Evolutionary conservation across 306 rosid species (phyloP).

Genomic region (Castanea crenata): DNA sequence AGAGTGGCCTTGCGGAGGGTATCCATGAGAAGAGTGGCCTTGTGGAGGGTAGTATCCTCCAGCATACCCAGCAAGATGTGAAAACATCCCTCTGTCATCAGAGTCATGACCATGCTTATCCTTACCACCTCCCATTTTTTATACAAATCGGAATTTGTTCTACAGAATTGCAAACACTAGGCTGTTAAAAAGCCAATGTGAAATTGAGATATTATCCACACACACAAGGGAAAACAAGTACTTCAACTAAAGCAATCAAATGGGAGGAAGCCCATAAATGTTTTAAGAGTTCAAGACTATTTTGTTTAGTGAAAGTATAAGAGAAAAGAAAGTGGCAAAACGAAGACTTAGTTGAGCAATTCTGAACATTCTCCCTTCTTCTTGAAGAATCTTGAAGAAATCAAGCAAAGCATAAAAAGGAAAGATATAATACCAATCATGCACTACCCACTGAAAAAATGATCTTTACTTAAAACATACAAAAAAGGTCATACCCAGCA

Average conservation of each 20-base stretch:
- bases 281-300: neutral
- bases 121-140: slow-evolving; percentile 33
- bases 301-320: neutral
- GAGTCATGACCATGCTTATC: slow-evolving; percentile 26
- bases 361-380: neutral
- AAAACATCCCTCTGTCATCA: slow-evolving; percentile 37
- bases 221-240: neutral
- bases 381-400: neutral
- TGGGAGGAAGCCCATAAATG: neutral
- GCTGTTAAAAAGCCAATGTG: neutral
- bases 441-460: neutral
- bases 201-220: neutral
- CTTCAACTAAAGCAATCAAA: neutral
- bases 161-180: neutral
- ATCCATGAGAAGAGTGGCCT: slow-evolving; percentile 21
- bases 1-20: slow-evolving; percentile 18
- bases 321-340: neutral
- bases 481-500: neutral
- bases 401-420: neutral
- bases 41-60: slow-evolving; percentile 33
- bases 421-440: neutral
- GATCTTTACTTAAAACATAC: neutral
- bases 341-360: neutral
- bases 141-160: slow-evolving; percentile 10
- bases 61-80: slow-evolving; percentile 34